Conservation (phyloP, 23 red algal genomes). For the Agarophyton chilense region DNA sequence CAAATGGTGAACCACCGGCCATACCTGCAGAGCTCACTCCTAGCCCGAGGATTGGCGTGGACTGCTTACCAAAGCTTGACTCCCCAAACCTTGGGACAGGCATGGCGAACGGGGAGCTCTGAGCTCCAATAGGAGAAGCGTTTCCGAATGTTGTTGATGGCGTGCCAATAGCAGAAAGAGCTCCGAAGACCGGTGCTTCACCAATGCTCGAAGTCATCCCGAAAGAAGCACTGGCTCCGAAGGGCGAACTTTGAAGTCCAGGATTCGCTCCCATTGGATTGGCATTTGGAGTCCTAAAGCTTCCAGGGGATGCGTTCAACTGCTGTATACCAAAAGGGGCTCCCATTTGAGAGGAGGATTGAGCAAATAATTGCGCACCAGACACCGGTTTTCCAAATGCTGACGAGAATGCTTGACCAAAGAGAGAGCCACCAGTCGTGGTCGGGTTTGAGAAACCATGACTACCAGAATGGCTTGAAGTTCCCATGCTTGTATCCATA, state of each 20-base stretch:
- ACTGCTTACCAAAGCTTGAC: slow-evolving; percentile 3
- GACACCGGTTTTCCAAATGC: slow-evolving; percentile 16
- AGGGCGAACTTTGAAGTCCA: not conserved
- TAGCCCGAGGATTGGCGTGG: not conserved
- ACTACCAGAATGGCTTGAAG: not conserved
- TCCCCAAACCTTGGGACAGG: slow-evolving; percentile 14
- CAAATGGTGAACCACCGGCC: slow-evolving; percentile 46
- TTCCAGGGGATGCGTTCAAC: not conserved
- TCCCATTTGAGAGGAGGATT: slow-evolving; percentile 5
- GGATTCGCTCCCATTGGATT: not conserved
- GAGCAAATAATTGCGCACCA: not conserved
- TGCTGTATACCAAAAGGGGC: not conserved
- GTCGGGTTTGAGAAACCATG: not conserved
- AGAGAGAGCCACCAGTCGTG: not conserved
- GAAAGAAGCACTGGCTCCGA: not conserved
- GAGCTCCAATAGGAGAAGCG: slow-evolving; percentile 25
- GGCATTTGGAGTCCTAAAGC: slow-evolving; percentile 6
- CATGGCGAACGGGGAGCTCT: slow-evolving; percentile 15
- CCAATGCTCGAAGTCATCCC: slow-evolving; percentile 11
- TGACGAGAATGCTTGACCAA: slow-evolving; percentile 6
- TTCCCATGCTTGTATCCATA: slow-evolving; percentile 15
- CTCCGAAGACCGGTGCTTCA: slow-evolving; percentile 29
- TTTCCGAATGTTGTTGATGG: slow-evolving; percentile 28
- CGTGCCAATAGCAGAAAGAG: slow-evolving; percentile 20
- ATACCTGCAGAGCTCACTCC: not conserved